Evolutionary conservation across 495 filamentous ascomycete genomes (phyloP).

Genomic region (Lichenothelia convexa): DNA sequence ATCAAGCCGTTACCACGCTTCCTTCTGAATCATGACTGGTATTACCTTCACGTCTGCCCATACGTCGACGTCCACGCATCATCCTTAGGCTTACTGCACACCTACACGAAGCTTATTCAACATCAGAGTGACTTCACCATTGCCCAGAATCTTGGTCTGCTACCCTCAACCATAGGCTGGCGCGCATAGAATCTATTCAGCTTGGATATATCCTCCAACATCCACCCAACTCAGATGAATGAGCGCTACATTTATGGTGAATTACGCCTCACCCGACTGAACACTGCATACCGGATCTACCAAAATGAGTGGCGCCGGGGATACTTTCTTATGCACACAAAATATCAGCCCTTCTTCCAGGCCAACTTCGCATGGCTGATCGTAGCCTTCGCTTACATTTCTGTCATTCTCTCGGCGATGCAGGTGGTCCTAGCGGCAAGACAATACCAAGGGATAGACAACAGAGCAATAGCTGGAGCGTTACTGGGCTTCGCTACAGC

Average conservation of each 20-base stretch:
- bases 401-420: slow-evolving; percentile 38
- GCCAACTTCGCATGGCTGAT: slow-evolving; percentile 30
- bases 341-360: slow-evolving; percentile 19
- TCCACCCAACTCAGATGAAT: slow-evolving; percentile 11
- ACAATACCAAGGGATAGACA: too few species aligned
- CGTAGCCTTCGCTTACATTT: slow-evolving; percentile 29
- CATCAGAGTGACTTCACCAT: slow-evolving; percentile 24
- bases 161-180: too few species aligned
- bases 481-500: too few species aligned
- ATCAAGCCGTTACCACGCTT: slow-evolving; percentile 38
- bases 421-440: slow-evolving; percentile 37
- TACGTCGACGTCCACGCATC: too few species aligned
- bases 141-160: slow-evolving; percentile 17
- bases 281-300: slow-evolving; percentile 16
- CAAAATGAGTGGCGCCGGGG: slow-evolving; percentile 4
- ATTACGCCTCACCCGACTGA: slow-evolving; percentile 14
- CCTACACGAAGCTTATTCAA: slow-evolving; percentile 24
- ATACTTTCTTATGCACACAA: not conserved
- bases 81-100: slow-evolving; percentile 26
- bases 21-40: slow-evolving; percentile 30
- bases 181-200: too few species aligned
- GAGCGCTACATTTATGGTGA: slow-evolving; percentile 18
- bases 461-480: too few species aligned
- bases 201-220: too few species aligned
- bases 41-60: slow-evolving; percentile 19